A percentile compares a stretch with the other conserved stretches of the same genome.
Evolutionary conservation across 768 basidiomycete genomes (phyloP).

Genomic region (Trametes punicea): DNA sequence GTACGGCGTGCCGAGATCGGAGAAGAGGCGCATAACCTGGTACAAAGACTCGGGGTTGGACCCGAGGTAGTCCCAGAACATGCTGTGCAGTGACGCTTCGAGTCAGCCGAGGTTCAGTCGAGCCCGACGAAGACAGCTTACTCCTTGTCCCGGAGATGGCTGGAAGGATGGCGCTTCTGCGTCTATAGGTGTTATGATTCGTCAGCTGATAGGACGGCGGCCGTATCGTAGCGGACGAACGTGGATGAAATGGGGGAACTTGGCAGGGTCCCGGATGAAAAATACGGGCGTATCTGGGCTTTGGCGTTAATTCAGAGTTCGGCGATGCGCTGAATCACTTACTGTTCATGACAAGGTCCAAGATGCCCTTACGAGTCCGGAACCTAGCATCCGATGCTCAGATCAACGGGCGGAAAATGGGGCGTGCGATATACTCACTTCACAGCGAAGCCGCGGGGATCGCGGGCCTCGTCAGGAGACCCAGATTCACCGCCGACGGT

Average conservation of each 20-base stretch:
- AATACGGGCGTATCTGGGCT: constrained; percentile 46
- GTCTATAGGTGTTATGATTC: constrained; percentile 32
- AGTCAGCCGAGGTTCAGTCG: constrained; percentile 1
- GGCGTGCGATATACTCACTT: constrained; percentile 35
- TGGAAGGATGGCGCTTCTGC: constrained; percentile 47
- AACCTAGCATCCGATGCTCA: constrained; percentile 23
- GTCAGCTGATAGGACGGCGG: not conserved
- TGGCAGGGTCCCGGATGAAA: constrained; percentile 43
- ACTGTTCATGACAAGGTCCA: constrained; percentile 36
- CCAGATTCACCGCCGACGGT: constrained; percentile 55
- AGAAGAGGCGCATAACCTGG: constrained; percentile 46
- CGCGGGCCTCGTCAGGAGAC: constrained; percentile 45
- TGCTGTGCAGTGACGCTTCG: constrained; percentile 22
- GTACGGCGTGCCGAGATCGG: constrained; percentile 57
- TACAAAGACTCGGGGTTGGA: constrained; percentile 46
- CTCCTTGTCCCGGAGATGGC: constrained; percentile 43
- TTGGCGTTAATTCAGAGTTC: not conserved
- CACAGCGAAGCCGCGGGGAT: constrained; percentile 52
- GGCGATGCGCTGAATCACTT: not conserved
- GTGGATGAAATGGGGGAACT: constrained; percentile 49
- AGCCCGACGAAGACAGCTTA: constrained; percentile 13
- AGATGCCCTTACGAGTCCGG: constrained; percentile 37
- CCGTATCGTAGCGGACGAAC: constrained; percentile 3
- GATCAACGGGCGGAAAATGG: not conserved
- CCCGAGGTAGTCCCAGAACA: constrained; percentile 46